phyloP scores from a whole-genome alignment of 345 rosid genomes.

The Salix purpurea region DNA sequence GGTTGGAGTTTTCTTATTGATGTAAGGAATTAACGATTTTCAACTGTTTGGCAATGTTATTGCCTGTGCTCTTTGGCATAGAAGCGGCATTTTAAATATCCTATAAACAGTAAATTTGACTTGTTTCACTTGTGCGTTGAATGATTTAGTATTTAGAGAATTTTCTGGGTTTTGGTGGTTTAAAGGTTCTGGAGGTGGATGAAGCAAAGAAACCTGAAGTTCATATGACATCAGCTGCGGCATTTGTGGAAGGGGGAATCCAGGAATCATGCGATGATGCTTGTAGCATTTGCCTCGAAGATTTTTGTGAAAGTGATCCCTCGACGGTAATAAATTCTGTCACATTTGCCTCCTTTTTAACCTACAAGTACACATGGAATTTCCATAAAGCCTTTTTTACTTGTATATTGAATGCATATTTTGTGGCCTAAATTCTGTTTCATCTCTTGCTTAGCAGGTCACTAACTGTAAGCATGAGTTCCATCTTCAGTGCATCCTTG shows the following conservation, averaged over 20 bases:
- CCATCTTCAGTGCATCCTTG: conserved; percentile 37
- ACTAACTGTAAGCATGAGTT: conserved; percentile 33
- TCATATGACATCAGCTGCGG: conserved; percentile 31
- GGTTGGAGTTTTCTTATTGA: neutral
- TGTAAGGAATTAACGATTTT: neutral
- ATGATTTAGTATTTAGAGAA: neutral
- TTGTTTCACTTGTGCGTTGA: neutral
- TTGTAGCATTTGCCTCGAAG: conserved; percentile 35
- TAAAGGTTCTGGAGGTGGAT: conserved; percentile 36
- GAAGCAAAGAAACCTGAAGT: conserved; percentile 19
- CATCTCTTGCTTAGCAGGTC: conserved; percentile 8
- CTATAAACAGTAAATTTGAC: neutral
- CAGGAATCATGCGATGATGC: conserved; percentile 34
- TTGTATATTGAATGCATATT: neutral
- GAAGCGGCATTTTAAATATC: neutral
- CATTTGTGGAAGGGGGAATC: conserved; percentile 36
- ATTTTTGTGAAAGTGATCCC: conserved; percentile 24
- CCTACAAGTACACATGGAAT: neutral
- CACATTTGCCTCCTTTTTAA: neutral
- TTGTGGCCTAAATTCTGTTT: neutral
- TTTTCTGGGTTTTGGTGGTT: neutral
- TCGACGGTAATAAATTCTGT: conserved; percentile 18
- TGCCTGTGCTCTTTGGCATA: neutral
- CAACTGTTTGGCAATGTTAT: neutral
- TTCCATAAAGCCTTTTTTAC: neutral